Evolutionary conservation across 495 filamentous ascomycete genomes (phyloP), one percentile per base, ranked within the genome.

Genomic region (Lophiotrema nucula): DNA sequence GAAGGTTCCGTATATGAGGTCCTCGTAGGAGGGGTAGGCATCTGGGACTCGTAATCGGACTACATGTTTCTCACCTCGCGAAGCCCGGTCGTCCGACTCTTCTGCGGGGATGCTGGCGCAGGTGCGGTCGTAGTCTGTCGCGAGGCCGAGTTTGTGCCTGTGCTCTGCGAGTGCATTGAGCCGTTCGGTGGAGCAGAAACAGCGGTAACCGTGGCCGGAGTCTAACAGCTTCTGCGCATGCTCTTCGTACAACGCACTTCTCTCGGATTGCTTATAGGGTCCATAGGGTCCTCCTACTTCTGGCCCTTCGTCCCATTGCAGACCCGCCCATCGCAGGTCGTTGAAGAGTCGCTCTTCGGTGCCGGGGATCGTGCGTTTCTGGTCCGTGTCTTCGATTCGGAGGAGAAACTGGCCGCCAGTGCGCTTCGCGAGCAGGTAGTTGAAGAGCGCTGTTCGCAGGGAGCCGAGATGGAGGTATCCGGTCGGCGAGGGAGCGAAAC

Each of bases 281-380:
- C 89, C 90, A 64, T 85, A 86, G 6, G 83, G 82, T 10, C 93
- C 91, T 26, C 84, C 86, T 49, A 89, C 77, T 62, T 86, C 77
- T 19, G 93, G 92, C 31, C 92, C 93, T 83, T 98, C 95, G 74
- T 97, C 92, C 92, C 92, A 97, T 46, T 86, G 77, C 25, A 97
- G 73, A 1, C 93, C 91, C 21, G 89, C 87, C 93, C 93, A 97
- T 72, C 80, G 74, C 43, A 98, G 69, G 71, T 96, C 92, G 44
- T 86, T 75, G 64, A 81, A 86, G 1, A 98, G 71, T 56, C 81
- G 79, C 57, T 84, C 67, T 70, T 96, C 90, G 2, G 95, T 90
- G 59, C 82, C 89, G 1, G 77, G 73, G 23, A 97, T 84, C 13
- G 86, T 88, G 61, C 88, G 79, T 67, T 95, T 91, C 81, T 89